phyloP scores from a whole-genome alignment of 2,329 filamentous ascomycete genomes.

The Samsoniella hepiali region DNA sequence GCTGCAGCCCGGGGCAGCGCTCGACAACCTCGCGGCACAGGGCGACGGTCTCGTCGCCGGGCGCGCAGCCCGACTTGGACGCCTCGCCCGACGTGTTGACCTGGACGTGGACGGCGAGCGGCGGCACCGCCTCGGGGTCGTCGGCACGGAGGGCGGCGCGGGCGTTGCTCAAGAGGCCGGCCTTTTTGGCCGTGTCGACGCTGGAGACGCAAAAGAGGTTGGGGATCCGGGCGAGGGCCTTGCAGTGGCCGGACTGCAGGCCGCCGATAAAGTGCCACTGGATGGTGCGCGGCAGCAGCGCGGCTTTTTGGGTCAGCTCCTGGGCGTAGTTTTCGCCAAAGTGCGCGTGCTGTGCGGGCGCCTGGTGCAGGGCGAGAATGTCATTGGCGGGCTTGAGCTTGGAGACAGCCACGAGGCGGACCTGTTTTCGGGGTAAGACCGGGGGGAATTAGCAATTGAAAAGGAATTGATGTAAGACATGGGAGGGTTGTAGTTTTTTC shows the following conservation, averaged over 20 bases:
- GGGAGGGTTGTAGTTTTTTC: background rate
- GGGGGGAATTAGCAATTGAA: background rate
- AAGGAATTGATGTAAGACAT: too few species aligned
- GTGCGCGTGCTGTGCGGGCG: slow-evolving; percentile 60
- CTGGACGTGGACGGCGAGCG: slow-evolving; percentile 79
- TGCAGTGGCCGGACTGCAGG: slow-evolving; percentile 88
- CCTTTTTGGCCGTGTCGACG: slow-evolving; percentile 86
- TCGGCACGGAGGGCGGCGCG: slow-evolving; percentile 56
- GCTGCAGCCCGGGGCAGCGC: slow-evolving; percentile 67
- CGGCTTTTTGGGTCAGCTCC: slow-evolving; percentile 83
- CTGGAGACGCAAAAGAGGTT: slow-evolving; percentile 92
- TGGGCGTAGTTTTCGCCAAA: slow-evolving; percentile 97
- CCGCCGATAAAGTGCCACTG: slow-evolving; percentile 97
- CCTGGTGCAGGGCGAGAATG: slow-evolving; percentile 75
- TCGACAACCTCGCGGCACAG: slow-evolving; percentile 69
- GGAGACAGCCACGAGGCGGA: slow-evolving; percentile 89
- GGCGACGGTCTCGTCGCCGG: slow-evolving; percentile 55
- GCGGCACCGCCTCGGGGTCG: slow-evolving; percentile 35
- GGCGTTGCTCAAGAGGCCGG: slow-evolving; percentile 72
- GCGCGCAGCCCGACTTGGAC: slow-evolving; percentile 77
- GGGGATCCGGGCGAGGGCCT: slow-evolving; percentile 76
- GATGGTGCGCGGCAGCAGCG: slow-evolving; percentile 70
- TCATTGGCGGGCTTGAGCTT: slow-evolving; percentile 94
- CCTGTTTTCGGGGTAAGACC: slow-evolving; percentile 39
- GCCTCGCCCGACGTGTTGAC: slow-evolving; percentile 92